Base-by-base conservation (phyloP, 2,329 filamentous ascomycete species). In the Fusarium nodosum region DNA sequence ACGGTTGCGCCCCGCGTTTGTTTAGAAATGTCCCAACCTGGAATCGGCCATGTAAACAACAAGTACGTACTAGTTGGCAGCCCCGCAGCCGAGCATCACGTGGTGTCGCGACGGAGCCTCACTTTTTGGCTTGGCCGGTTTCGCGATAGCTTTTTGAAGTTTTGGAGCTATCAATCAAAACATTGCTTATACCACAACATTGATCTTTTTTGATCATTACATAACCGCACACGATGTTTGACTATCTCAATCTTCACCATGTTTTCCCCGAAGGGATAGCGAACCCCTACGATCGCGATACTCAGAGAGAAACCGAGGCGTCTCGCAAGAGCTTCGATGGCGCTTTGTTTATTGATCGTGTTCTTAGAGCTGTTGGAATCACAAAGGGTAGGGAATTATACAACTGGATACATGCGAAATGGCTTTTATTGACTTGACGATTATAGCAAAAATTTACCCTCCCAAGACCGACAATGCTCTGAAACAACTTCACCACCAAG, bases 341-440 rank as follows among this genome's bases (percentile, higher is more conserved):
- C 71, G 83, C 86, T 60, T 86, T 95, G 60, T 97, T 96, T 79
- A 90, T 95, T 75, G 93, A 97, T 78, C 88, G 91, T 56, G 88
- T 97, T 41, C 82, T 96, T 64, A 88, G 86, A 57, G 85, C 90
- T 1, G 82, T 95, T 30, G 88, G 91, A 30, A 87, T 96, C 60
- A 84, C 85, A 71, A 89, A 91, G 79, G 87, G 93, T 93, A 79
- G 18, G 76, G 79, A 18, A 75, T 38, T 6, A n/a, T 6, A 6
- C 7, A 7, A 11, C 1, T 1, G 6, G 10, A 1, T n/a, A 12
- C 20, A 30, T 18, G 7, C 11, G 1, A 12, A 28, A 28, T 11
- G 3, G 16, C 0, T n/a, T 11, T 20, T 22, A 1, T 56, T 68
- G 34, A 75, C 26, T 39, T 3, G 3, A 10, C 0, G 7, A 12